Evolutionary conservation across 768 basidiomycete species (phyloP).

Genomic region (Boletus vermiculosoides): DNA sequence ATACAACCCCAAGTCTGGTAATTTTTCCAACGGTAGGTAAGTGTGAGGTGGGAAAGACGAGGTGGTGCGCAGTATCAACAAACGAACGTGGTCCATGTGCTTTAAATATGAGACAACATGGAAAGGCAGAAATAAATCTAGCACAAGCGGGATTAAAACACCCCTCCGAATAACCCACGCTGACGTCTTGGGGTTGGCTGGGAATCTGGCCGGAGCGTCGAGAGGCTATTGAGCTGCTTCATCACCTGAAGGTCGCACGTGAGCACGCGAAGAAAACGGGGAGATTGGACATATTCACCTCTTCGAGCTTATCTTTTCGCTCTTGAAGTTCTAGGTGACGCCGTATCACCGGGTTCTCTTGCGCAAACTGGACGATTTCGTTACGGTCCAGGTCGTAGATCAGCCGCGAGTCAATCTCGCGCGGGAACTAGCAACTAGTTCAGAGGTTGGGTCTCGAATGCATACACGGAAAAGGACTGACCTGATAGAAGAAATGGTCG

Average conservation of each 20-base stretch:
- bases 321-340: slow-evolving; percentile 92
- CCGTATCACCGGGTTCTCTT: slow-evolving; percentile 89
- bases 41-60: neutral
- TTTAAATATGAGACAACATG: neutral
- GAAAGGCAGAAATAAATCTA: neutral
- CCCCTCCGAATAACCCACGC: slow-evolving; percentile 74
- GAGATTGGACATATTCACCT: slow-evolving; percentile 46
- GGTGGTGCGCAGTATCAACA: neutral
- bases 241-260: slow-evolving; percentile 61
- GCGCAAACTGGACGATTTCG: slow-evolving; percentile 88
- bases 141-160: slow-evolving; percentile 53
- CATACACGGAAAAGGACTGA: slow-evolving; percentile 33
- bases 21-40: neutral
- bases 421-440: slow-evolving; percentile 71
- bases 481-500: slow-evolving; percentile 99
- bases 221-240: slow-evolving; percentile 91
- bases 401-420: slow-evolving; percentile 93
- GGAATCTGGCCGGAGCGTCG: slow-evolving; percentile 81
- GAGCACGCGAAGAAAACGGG: slow-evolving; percentile 1
- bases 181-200: slow-evolving; percentile 71
- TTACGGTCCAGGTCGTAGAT: slow-evolving; percentile 90
- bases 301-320: slow-evolving; percentile 95
- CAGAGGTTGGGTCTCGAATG: neutral
- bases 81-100: slow-evolving; percentile 13
- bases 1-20: slow-evolving; percentile 10